A percentile compares a stretch with the other conserved stretches of the same genome.
These are phyloP conservation scores for Hygrophorus pudorinus DNA, from an alignment of 768 basidiomycete species.

Conservation along the genomic window DNA sequence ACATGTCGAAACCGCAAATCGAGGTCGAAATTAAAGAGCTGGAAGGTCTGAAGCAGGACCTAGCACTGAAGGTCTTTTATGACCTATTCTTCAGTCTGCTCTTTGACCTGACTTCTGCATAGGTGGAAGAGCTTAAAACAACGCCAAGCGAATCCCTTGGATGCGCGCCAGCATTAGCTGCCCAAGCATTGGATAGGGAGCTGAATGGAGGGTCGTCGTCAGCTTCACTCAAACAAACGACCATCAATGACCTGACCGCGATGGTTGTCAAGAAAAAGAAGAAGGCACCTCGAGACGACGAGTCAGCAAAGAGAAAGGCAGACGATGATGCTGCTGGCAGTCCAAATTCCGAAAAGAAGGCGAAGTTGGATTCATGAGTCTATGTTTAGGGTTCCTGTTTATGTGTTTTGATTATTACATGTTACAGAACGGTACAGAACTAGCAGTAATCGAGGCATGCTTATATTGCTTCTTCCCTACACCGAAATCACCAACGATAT, in stretches of 20 bases:
- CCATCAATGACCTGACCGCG: constrained; percentile 75
- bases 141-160: constrained; percentile 52
- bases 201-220: constrained; percentile 38
- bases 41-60: constrained; percentile 63
- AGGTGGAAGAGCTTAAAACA: constrained; percentile 89
- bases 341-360: constrained; percentile 52
- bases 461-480: constrained; percentile 66
- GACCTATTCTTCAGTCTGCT: not conserved
- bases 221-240: constrained; percentile 24
- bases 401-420: not conserved
- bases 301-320: constrained; percentile 57
- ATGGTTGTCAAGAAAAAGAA: constrained; percentile 89
- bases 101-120: not conserved
- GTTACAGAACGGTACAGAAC: constrained; percentile 38
- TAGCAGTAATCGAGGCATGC: constrained; percentile 40
- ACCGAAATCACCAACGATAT: constrained; percentile 84
- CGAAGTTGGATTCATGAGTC: constrained; percentile 37
- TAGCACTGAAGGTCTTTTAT: constrained; percentile 67
- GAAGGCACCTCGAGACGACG: constrained; percentile 29
- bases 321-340: constrained; percentile 43
- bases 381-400: not conserved
- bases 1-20: constrained; percentile 66
- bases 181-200: constrained; percentile 62
- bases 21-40: constrained; percentile 77
- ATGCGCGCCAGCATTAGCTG: constrained; percentile 63